These are phyloP conservation scores for Russula lepida DNA, from an alignment of 768 basidiomycete genomes.

Conservation along the genomic window DNA sequence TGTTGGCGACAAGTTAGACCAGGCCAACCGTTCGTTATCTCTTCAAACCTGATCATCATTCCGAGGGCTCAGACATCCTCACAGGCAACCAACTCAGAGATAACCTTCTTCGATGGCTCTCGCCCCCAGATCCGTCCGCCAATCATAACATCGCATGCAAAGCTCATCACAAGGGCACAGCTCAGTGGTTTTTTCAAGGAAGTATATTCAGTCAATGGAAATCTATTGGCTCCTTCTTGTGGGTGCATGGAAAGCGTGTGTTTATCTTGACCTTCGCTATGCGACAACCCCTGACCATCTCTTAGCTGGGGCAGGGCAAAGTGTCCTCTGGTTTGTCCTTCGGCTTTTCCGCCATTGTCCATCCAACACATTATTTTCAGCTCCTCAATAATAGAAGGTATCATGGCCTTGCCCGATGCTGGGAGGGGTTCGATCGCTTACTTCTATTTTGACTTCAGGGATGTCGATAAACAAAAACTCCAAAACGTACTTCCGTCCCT, in stretches of 20 bases:
- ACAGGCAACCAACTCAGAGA: not conserved
- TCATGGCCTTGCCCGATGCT: not conserved
- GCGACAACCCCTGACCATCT: not conserved
- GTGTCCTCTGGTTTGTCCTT: not conserved
- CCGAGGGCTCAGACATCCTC: not conserved
- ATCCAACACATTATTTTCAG: not conserved
- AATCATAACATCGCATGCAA: not conserved
- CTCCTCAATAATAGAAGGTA: not conserved
- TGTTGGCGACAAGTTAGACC: not conserved
- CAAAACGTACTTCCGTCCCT: not conserved
- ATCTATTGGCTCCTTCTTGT: not conserved
- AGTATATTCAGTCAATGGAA: not conserved
- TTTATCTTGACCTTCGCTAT: not conserved
- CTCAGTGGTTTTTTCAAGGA: not conserved
- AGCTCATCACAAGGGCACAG: not conserved
- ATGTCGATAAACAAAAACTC: not conserved
- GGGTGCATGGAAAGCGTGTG: not conserved
- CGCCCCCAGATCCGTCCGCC: not conserved
- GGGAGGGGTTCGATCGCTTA: not conserved
- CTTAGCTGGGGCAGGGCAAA: conserved; percentile 1
- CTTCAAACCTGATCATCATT: too few species aligned
- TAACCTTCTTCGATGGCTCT: not conserved
- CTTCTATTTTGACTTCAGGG: conserved; percentile 3
- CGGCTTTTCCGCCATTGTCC: too few species aligned
- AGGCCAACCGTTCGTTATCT: not conserved